Base-by-base conservation (phyloP, 2,329 filamentous ascomycete species). In the Pseudogymnoascus sp. region DNA sequence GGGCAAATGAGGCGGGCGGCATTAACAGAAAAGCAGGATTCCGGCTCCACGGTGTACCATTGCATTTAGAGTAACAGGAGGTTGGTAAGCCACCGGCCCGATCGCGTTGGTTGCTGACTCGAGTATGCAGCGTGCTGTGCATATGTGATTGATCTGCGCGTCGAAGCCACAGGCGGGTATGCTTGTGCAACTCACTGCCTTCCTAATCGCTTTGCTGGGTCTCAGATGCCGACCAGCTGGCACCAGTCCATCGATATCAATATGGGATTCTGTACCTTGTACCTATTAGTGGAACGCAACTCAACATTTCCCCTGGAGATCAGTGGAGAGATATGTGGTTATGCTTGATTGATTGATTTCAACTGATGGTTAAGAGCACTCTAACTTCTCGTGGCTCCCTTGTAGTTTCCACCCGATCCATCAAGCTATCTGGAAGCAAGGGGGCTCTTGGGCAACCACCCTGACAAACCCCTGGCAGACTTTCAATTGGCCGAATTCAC, bases 261-360 rank as follows among this genome's bases (percentile, higher is more conserved):
- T 12, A 34, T 34, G 49, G 25, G 49, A 34, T 21, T 56, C 28
- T 56, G 49, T 56, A n/a, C 49, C 14, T 4, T 56, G 28, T 56
- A n/a, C n/a, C 34, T 34, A 28, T 34, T 56, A 14, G 49, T 56
- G 49, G 28, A 56, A 56, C 49, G 49, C 49, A 56, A 21, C 28
- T 56, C 25, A 56, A 56, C 16, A 4, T 31, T 34, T 21, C 28
- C 49, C 2, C 16, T 56, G 49, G 49, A 34, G 43, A 56, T 56
- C 49, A 34, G n/a, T 34, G 12, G 25, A 34, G 14, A 34, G 8
- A 34, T 56, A 56, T 56, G 28, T 56, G 49, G 49, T 34, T 56
- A 56, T 56, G 49, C 28, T 56, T 56, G 49, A 56, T 56, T 56
- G 28, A 56, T 21, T 34, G 28, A 56, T 56, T 56, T 56, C 28